These are phyloP conservation scores for Magnaporthiopsis rhizophila DNA, from an alignment of 2,329 filamentous ascomycete species.

Conservation along the genomic window DNA sequence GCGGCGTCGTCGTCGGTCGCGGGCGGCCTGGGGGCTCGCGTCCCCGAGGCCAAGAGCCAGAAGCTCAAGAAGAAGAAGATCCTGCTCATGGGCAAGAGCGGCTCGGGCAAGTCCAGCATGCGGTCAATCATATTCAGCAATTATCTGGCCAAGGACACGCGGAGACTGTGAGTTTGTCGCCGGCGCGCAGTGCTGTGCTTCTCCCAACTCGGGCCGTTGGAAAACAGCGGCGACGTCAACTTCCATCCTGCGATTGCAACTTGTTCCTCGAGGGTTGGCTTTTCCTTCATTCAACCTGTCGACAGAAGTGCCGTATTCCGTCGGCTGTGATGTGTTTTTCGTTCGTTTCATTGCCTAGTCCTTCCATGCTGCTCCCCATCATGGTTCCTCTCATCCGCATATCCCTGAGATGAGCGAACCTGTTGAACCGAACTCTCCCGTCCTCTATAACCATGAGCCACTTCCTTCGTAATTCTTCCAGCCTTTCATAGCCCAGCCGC, in stretches of 20 bases:
- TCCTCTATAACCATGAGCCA: neutral
- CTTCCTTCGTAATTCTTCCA: neutral
- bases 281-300: neutral
- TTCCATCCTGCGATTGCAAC: neutral
- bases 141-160: conserved; percentile 93
- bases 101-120: conserved; percentile 97
- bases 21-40: conserved; percentile 4
- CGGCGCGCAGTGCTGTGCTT: no score
- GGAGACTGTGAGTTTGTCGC: conserved; percentile 54
- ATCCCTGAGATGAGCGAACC: neutral
- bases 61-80: conserved; percentile 82
- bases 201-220: neutral
- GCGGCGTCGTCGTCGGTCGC: neutral
- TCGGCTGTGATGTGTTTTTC: neutral
- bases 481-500: neutral
- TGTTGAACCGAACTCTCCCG: neutral
- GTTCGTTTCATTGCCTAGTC: neutral
- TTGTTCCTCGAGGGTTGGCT: neutral
- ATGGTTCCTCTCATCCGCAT: neutral
- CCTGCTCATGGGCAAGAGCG: conserved; percentile 87
- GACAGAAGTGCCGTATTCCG: neutral
- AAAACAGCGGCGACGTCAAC: neutral
- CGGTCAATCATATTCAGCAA: conserved; percentile 98
- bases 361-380: neutral
- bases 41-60: conserved; percentile 24